phyloP scores from a whole-genome alignment of 2,329 filamentous ascomycete genomes.

The Hymenotorrendiella dingleyae region DNA sequence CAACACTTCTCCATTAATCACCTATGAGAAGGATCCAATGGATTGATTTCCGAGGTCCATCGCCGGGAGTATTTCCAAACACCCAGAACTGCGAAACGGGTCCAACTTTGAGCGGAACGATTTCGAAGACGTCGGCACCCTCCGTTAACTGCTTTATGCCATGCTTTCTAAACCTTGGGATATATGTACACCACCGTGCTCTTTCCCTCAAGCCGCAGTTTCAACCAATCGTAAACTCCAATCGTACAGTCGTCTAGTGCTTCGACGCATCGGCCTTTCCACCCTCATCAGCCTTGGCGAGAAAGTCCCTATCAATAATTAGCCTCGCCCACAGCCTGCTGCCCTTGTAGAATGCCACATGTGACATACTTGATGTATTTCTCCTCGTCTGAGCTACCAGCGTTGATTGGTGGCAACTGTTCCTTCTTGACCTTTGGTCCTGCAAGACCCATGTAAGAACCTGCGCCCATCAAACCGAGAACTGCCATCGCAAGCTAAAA shows the following conservation, averaged over 20 bases:
- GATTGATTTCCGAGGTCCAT: no score
- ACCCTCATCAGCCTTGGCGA: slow-evolving; percentile 19
- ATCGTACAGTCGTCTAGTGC: slow-evolving; percentile 4
- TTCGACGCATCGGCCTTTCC: slow-evolving; percentile 14
- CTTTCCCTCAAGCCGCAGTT: not conserved
- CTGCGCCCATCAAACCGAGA: slow-evolving; percentile 22
- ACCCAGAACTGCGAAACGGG: no score
- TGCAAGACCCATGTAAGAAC: slow-evolving; percentile 15
- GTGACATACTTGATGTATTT: slow-evolving; percentile 32
- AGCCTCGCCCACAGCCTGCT: slow-evolving; percentile 1
- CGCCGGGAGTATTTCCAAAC: no score
- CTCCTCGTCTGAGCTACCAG: slow-evolving; percentile 31
- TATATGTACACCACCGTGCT: slow-evolving; percentile 15
- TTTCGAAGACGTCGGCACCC: no score
- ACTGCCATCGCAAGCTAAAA: slow-evolving; percentile 29
- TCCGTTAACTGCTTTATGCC: no score
- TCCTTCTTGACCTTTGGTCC: slow-evolving; percentile 25
- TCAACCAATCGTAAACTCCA: not conserved
- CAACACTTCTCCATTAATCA: no score
- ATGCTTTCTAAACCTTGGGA: slow-evolving; percentile 3
- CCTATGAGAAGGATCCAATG: no score
- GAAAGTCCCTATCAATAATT: slow-evolving; percentile 20
- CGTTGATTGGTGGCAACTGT: slow-evolving; percentile 30
- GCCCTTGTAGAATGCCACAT: not conserved
- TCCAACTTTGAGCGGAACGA: no score